phyloP scores from a whole-genome alignment of 768 basidiomycete species.

The Lentinula edodes region DNA sequence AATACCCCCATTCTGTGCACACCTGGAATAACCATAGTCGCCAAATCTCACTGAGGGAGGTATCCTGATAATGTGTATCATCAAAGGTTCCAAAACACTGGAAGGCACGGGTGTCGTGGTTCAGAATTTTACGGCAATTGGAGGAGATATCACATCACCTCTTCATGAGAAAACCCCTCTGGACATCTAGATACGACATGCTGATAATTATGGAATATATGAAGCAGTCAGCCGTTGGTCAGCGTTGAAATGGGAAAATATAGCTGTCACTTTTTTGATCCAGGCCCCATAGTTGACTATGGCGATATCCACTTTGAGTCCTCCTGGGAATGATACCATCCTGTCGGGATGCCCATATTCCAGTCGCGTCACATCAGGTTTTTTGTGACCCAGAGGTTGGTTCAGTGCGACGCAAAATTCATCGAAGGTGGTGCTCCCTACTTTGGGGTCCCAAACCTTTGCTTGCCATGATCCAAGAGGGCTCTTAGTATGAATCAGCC shows the following conservation, averaged over 20 bases:
- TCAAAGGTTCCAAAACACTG: conserved; percentile 88
- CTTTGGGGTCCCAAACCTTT: conserved; percentile 80
- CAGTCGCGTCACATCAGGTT: conserved; percentile 24
- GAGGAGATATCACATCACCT: conserved; percentile 27
- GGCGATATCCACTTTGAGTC: conserved; percentile 48
- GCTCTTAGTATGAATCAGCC: conserved; percentile 23
- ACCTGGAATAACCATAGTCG: conserved; percentile 88
- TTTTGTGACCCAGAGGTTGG: conserved; percentile 31
- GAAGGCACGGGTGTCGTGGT: not conserved
- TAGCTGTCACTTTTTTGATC: conserved; percentile 54
- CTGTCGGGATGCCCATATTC: conserved; percentile 46
- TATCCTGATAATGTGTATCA: conserved; percentile 56
- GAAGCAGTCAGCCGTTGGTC: not conserved
- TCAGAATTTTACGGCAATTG: not conserved
- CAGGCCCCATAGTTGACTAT: conserved; percentile 73
- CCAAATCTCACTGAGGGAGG: conserved; percentile 70
- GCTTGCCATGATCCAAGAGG: conserved; percentile 77
- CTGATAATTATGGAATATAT: conserved; percentile 22
- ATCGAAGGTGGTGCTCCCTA: conserved; percentile 58
- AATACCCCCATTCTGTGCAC: conserved; percentile 96
- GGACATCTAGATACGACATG: conserved; percentile 56
- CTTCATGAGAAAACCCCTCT: conserved; percentile 38
- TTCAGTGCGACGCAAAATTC: conserved; percentile 59
- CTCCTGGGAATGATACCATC: conserved; percentile 40
- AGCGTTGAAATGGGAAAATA: not conserved